Evolutionary conservation across 176 grass and related monocot species (phyloP).

Genomic region (Melocanna baccifera): DNA sequence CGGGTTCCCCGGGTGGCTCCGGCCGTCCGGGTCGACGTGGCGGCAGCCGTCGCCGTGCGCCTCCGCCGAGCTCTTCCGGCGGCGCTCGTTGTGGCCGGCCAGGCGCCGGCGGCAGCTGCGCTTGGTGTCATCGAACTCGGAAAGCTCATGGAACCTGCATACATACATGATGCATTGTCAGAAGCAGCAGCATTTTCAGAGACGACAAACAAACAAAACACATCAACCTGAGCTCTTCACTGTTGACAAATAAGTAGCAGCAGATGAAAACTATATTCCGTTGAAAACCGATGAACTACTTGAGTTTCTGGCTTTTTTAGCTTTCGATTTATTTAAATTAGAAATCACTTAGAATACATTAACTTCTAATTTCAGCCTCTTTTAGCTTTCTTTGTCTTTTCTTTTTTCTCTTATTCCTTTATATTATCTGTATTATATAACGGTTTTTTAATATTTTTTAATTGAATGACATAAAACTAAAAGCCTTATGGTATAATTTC

Average conservation of each 20-base stretch:
- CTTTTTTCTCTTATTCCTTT: too few species aligned
- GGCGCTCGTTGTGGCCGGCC: conserved; percentile 88
- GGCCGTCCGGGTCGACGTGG: conserved; percentile 49
- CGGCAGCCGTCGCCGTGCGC: conserved; percentile 37
- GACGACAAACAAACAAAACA: too few species aligned
- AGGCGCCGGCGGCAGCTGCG: conserved; percentile 85
- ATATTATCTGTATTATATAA: too few species aligned
- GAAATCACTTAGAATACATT: accelerated
- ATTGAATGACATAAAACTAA: too few species aligned
- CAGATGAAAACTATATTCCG: neutral
- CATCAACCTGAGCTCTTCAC: neutral
- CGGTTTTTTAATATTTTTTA: too few species aligned
- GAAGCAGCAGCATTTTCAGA: neutral
- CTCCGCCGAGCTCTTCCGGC: conserved; percentile 74
- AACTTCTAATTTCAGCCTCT: too few species aligned
- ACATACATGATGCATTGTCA: too few species aligned
- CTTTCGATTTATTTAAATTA: too few species aligned
- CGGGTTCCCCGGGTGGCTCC: conserved; percentile 43
- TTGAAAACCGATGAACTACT: neutral
- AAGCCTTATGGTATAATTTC: too few species aligned
- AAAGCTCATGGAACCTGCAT: conserved; percentile 83
- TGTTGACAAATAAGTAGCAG: neutral
- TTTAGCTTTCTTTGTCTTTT: too few species aligned
- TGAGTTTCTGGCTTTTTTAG: too few species aligned
- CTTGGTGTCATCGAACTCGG: conserved; percentile 80